Base-by-base conservation (phyloP, 2,329 filamentous ascomycete genomes). In the Talaromyces atroroseus region DNA sequence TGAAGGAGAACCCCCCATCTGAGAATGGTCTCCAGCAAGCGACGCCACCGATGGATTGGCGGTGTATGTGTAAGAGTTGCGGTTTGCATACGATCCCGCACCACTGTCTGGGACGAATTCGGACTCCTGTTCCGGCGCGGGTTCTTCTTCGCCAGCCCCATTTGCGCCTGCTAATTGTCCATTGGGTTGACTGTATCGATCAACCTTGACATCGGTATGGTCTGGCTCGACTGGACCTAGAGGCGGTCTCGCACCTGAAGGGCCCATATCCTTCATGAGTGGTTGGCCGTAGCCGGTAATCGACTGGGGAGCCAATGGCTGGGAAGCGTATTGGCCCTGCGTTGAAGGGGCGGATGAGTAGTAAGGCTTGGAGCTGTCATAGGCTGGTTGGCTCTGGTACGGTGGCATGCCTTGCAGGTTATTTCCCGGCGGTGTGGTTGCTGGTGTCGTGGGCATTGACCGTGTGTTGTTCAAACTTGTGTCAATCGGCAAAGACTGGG, bases 201-300 rank as follows among this genome's bases (percentile, higher is more conserved):
- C 81, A 58, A 88, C 81, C 70, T 92, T 92, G 24, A 84, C 78
- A 59, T 88, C 84, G 47, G 82, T 76, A 55, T 84, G 80, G 60
- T 90, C 87, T 26, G 74, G 72, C 56, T 86, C 80, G 3, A 80
- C 74, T 51, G 83, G 81, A 38, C 82, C 76, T 46, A 82, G 80
- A 5, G 81, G 71, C 2, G 82, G 78, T 58, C 87, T 81, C 32
- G 68, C 77, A 49, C 88, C 83, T 11, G 90, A 90, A 20, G 91
- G 90, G 0, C 87, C 90, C 90, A 96, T 95, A 64, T 95, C 90
- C 78, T 95, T 95, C 59, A 90, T 80, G 64, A 92, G 94, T 7
- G 81, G 74, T 65, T 77, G 80, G 20, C 76, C 76, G 64, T 92
- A 92, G 42, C 82, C 80, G 66, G 88, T 85, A 71, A 94, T 83